Conservation (phyloP, 495 filamentous ascomycete genomes). For the Antarctomyces pellizariae region DNA sequence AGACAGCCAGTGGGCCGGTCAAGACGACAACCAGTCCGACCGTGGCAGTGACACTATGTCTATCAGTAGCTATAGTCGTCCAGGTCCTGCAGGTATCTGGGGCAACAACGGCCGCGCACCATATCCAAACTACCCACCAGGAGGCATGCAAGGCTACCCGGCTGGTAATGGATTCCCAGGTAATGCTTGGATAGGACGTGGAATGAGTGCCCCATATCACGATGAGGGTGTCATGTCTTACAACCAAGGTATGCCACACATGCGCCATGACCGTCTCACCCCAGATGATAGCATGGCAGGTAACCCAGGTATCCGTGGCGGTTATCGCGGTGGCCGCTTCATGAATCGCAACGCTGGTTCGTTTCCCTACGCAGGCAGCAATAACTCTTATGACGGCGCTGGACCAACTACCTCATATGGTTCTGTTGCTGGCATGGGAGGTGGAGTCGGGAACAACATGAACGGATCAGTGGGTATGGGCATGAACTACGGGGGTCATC, state of each 20-base stretch:
- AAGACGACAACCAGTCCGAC: conserved; percentile 44
- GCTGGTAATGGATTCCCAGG: conserved; percentile 9
- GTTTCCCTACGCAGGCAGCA: conserved; percentile 11
- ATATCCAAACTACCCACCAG: conserved; percentile 14
- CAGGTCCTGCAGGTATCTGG: conserved; percentile 48
- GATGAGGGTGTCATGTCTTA: conserved; percentile 6
- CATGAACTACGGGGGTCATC: conserved; percentile 37
- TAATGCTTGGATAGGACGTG: conserved; percentile 16
- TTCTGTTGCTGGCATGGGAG: conserved; percentile 11
- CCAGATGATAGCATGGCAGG: conserved; percentile 20
- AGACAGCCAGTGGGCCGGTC: conserved; percentile 35
- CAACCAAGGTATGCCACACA: conserved; percentile 7
- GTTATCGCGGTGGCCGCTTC: conserved; percentile 19
- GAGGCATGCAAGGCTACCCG: conserved; percentile 15
- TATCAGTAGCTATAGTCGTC: conserved; percentile 31
- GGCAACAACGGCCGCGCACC: conserved; percentile 16
- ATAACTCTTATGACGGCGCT: conserved; percentile 11
- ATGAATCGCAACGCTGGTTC: conserved; percentile 16
- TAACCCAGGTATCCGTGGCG: conserved; percentile 11
- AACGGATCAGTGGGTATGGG: conserved; percentile 14
- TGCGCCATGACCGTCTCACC: conserved; percentile 21
- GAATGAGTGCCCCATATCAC: conserved; percentile 12
- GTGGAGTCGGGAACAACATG: conserved; percentile 15
- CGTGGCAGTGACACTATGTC: conserved; percentile 40
- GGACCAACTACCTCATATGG: conserved; percentile 12